These are phyloP conservation scores for Scolecobasidium constrictum DNA, from an alignment of 2,329 filamentous ascomycete species.

Conservation along the genomic window DNA sequence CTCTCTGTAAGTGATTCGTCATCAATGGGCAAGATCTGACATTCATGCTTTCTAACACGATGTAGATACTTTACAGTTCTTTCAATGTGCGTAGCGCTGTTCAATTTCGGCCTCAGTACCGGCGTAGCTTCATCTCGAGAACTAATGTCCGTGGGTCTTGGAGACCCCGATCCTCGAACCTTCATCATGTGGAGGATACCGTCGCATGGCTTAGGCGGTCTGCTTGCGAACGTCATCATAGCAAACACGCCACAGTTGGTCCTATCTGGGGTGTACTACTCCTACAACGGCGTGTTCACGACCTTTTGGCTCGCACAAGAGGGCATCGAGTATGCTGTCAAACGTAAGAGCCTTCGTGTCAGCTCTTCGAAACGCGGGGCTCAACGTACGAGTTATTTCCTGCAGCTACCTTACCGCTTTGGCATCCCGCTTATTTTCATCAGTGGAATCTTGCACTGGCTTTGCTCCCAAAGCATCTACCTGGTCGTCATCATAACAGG, in stretches of 20 bases:
- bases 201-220: conserved; percentile 5
- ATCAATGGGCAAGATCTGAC: too few relatives aligned
- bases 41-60: too few relatives aligned
- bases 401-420: conserved; percentile 28
- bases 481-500: conserved; percentile 21
- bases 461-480: conserved; percentile 34
- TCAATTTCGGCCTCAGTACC: not conserved
- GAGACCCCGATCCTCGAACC: not conserved
- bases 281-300: conserved; percentile 35
- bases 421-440: conserved; percentile 23
- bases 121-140: too few relatives aligned
- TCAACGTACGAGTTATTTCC: conserved; percentile 31
- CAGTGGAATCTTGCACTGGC: conserved; percentile 29
- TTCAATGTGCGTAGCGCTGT: not conserved
- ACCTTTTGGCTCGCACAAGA: conserved; percentile 36
- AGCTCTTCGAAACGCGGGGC: conserved; percentile 20
- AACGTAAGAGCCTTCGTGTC: conserved; percentile 25
- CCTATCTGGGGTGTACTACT: conserved; percentile 33
- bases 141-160: not conserved
- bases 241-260: conserved; percentile 38
- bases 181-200: conserved; percentile 10
- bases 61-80: not conserved
- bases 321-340: conserved; percentile 29
- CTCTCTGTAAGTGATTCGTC: not conserved
- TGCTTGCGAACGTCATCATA: conserved; percentile 21